Percentiles rank a stretch among this genome's conserved stretches.
Conservation (phyloP, 2,329 filamentous ascomycete genomes). For the Venturia effusa region DNA sequence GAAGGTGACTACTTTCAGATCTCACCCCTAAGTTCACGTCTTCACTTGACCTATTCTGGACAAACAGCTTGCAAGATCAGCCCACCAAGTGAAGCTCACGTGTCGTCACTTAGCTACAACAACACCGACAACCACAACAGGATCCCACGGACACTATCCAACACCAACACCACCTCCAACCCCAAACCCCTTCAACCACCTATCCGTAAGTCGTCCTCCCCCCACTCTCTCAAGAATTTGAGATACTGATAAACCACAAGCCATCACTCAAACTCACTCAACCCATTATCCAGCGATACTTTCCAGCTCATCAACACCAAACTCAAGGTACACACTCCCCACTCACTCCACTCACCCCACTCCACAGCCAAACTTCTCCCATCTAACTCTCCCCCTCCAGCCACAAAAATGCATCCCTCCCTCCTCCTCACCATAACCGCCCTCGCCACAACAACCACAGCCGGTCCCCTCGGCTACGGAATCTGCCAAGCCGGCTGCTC, state of each 20-base stretch:
- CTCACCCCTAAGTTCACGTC: too few species aligned
- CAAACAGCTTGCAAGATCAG: background rate
- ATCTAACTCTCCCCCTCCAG: background rate
- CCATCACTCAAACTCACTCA: background rate
- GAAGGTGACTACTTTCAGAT: too few species aligned
- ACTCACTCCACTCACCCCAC: too few species aligned
- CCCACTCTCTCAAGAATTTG: background rate
- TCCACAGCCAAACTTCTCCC: background rate
- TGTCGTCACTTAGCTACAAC: too few species aligned
- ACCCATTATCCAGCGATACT: background rate
- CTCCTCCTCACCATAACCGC: background rate
- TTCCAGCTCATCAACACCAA: background rate
- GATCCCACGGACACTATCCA: background rate
- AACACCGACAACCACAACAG: background rate
- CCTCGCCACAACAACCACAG: background rate
- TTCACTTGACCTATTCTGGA: background rate
- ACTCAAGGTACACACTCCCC: too few species aligned
- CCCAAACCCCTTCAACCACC: background rate
- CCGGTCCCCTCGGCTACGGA: background rate
- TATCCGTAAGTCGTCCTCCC: background rate
- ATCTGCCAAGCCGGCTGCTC: background rate
- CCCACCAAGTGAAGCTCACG: too few species aligned
- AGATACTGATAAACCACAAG: background rate
- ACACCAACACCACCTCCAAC: background rate
- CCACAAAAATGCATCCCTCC: background rate